Evolutionary conservation across 495 filamentous ascomycete species (phyloP).

Genomic region (Trichoderma reesei): DNA sequence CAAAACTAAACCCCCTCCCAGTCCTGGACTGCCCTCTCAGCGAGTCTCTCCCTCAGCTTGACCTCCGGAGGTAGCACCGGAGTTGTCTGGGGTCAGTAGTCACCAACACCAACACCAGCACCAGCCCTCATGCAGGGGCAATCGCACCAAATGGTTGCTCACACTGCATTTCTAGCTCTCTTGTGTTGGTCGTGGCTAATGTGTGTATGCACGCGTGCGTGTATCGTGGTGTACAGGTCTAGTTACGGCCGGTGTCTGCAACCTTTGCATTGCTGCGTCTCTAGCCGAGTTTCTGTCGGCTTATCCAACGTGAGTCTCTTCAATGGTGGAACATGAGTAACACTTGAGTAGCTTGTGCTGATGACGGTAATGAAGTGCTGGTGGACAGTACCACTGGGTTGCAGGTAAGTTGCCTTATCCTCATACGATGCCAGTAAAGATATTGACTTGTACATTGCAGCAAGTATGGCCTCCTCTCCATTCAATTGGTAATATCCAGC

Average conservation of each 20-base stretch:
- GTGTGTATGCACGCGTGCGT: no score
- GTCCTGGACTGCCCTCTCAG: not conserved
- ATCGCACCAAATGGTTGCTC: not conserved
- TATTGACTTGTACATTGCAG: not conserved
- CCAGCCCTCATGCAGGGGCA: not conserved
- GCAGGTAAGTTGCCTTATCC: conserved; percentile 23
- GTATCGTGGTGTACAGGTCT: not conserved
- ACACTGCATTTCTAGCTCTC: not conserved
- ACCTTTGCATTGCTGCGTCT: conserved; percentile 55
- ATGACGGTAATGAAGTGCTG: conserved; percentile 18
- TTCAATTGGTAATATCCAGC: no score
- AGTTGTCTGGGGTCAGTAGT: not conserved
- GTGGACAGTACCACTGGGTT: conserved; percentile 70
- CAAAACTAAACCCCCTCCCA: not conserved
- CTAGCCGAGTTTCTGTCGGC: conserved; percentile 65
- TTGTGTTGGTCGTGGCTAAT: not conserved
- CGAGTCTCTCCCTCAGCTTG: conserved; percentile 2
- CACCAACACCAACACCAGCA: no score
- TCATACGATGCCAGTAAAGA: not conserved
- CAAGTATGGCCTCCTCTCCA: not conserved
- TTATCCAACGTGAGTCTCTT: conserved; percentile 45
- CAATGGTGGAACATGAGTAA: not conserved
- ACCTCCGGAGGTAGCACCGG: conserved; percentile 5
- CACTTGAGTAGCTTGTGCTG: not conserved
- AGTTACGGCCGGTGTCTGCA: not conserved